Conservation (phyloP, 768 basidiomycete genomes). For the Hygrocybe coccinea region DNA sequence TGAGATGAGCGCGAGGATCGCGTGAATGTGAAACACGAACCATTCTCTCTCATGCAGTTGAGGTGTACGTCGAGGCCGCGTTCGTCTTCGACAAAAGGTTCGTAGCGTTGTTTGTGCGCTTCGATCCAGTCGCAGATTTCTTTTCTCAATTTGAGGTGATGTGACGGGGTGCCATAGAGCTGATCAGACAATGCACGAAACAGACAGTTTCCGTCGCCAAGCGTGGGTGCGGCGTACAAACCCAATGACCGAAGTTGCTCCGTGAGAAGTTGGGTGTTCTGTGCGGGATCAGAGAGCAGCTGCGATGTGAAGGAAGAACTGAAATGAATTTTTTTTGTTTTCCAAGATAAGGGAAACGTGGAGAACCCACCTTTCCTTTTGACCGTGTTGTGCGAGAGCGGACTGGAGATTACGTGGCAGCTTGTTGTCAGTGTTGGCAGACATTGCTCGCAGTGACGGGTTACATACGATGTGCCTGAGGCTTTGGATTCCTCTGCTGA, state of each 20-base stretch:
- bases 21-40: conserved; percentile 35
- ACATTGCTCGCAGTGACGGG: too few relatives aligned
- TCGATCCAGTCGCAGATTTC: conserved; percentile 84
- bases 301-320: conserved; percentile 12
- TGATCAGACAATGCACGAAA: conserved; percentile 90
- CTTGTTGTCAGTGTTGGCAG: background rate
- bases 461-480: conserved; percentile 17
- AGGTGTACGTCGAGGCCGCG: conserved; percentile 71
- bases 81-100: conserved; percentile 82
- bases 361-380: conserved; percentile 47
- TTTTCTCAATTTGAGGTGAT: conserved; percentile 62
- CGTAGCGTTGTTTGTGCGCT: conserved; percentile 63
- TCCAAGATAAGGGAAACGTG: conserved; percentile 9
- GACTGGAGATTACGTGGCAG: conserved; percentile 29
- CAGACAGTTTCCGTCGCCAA: conserved; percentile 91
- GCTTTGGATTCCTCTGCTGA: conserved; percentile 13
- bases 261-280: conserved; percentile 62
- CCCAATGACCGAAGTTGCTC: conserved; percentile 73
- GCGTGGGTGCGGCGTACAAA: conserved; percentile 79
- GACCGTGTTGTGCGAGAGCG: conserved; percentile 57
- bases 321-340: conserved; percentile 7
- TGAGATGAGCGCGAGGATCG: conserved; percentile 4
- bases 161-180: conserved; percentile 67
- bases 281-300: conserved; percentile 54
- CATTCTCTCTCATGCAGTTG: conserved; percentile 72